Evolutionary conservation across 768 basidiomycete species (phyloP).

Genomic region (Phanerochaete carnosa): DNA sequence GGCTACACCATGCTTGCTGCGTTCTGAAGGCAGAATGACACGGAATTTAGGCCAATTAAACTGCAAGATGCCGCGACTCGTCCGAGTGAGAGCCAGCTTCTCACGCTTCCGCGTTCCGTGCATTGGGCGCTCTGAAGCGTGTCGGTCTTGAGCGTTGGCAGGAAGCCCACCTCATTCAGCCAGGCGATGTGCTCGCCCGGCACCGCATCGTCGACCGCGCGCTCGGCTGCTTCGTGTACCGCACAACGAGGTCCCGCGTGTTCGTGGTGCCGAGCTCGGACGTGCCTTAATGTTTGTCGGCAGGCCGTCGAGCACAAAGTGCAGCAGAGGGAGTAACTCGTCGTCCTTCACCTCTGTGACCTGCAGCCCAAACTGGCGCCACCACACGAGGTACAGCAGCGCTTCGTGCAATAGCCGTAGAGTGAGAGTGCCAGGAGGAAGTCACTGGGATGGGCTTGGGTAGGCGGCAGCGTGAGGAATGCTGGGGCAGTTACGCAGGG

Average conservation of each 20-base stretch:
- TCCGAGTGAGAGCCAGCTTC: background rate
- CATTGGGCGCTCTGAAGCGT: too few species aligned
- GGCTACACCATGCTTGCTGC: too few species aligned
- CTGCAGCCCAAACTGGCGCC: constrained; percentile 88
- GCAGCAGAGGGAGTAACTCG: constrained; percentile 93
- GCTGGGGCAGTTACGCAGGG: constrained; percentile 32
- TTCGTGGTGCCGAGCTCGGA: too few species aligned
- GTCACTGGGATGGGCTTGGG: constrained; percentile 85
- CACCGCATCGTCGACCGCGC: constrained; percentile 67
- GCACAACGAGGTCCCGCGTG: too few species aligned
- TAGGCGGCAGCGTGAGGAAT: constrained; percentile 85
- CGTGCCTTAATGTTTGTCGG: too few species aligned
- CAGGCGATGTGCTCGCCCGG: constrained; percentile 91
- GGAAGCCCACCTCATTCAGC: constrained; percentile 90
- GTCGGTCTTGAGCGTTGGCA: too few species aligned
- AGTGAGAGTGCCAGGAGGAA: constrained; percentile 67
- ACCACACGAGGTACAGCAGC: constrained; percentile 89
- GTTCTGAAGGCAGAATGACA: too few species aligned
- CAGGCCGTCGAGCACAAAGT: too few species aligned
- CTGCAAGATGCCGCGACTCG: background rate
- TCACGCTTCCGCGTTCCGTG: background rate
- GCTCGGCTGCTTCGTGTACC: too few species aligned
- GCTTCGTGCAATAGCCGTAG: constrained; percentile 78
- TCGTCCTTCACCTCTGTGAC: constrained; percentile 95
- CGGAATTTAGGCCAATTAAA: background rate